Conservation (phyloP, 202 grass and related monocot species). For the Dendrocalamus latiflorus region DNA sequence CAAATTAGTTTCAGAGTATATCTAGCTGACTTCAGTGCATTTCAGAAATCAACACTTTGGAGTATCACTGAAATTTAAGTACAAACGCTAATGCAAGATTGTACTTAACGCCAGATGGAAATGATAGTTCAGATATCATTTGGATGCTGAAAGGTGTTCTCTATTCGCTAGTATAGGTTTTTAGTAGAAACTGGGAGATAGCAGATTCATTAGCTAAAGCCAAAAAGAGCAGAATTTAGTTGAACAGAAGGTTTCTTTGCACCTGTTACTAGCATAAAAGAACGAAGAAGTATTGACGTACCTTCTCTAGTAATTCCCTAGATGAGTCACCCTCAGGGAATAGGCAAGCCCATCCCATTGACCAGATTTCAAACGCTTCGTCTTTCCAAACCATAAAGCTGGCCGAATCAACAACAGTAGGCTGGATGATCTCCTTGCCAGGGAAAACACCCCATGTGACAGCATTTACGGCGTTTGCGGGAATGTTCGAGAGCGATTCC, state of each 20-base stretch:
- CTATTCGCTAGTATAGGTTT: background rate
- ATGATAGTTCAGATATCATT: background rate
- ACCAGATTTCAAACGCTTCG: constrained; percentile 84
- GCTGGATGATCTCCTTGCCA: constrained; percentile 75
- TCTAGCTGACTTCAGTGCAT: background rate
- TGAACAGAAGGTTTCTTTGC: background rate
- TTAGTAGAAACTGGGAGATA: background rate
- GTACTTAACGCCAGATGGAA: background rate
- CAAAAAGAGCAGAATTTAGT: background rate
- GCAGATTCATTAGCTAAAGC: background rate
- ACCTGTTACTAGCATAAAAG: background rate
- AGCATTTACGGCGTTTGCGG: constrained; percentile 55
- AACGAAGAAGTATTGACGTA: constrained; percentile 2
- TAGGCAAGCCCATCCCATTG: constrained; percentile 52
- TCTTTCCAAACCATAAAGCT: constrained; percentile 93
- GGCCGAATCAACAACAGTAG: constrained; percentile 55
- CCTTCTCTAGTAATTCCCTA: constrained; percentile 62
- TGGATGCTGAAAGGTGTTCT: background rate
- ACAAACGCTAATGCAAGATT: too few relatives aligned
- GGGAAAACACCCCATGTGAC: constrained; percentile 88
- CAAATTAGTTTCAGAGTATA: background rate
- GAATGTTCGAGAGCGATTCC: constrained; percentile 44
- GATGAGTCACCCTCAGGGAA: too few relatives aligned
- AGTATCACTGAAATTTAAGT: too few relatives aligned
- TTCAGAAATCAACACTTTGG: too few relatives aligned